Base-by-base conservation (phyloP, 2,329 filamentous ascomycete genomes). In the Alternaria hordeiaustralica region DNA sequence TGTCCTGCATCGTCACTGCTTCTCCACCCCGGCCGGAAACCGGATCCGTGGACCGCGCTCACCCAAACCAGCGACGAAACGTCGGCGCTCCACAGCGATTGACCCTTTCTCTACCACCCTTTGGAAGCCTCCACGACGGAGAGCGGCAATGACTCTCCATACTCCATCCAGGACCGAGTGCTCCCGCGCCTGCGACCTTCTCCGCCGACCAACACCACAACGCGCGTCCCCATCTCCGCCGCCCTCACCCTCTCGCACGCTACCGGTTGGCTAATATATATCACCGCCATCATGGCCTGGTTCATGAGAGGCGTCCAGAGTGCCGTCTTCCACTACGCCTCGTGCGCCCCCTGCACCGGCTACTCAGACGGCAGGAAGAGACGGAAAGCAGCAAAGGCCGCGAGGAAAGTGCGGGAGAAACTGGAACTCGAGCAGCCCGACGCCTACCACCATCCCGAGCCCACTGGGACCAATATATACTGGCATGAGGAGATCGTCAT, bases 401-500 rank as follows among this genome's bases (percentile, higher is more conserved):
- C 91, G 65, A 86, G 89, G 60, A 84, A 87, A 70, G 87, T 91
- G 69, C 90, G 91, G 77, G 85, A 86, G 49, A 87, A 84, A 63
- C 80, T 89, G 61, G 87, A 91, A 70, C 86, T 86, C 58, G 88
- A 93, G 68, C 88, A 94, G 76, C 92, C 92, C 0, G 88, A 87
- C 44, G 80, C 89, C 11, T 96, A 97, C 79, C 86, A 89, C 55
- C 94, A 97, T 73, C 94, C 91, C 2, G 88, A 89, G 47, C 92
- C 93, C 1, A 96, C 93, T 72, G 90, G 90, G 74, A 97, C 93
- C 26, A 97, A 97, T 74, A 90, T 91, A 12, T 93, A 92, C 81
- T 97, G 94, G 94, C 84, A 87, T 30, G 92, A 96, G 75, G 94
- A 97, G 80, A 96, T 97, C 69, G 85, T 85, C 66, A 86, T 94